These are phyloP conservation scores for Monosporascus sp. DNA, from an alignment of 2,329 filamentous ascomycete species.

Conservation along the genomic window DNA sequence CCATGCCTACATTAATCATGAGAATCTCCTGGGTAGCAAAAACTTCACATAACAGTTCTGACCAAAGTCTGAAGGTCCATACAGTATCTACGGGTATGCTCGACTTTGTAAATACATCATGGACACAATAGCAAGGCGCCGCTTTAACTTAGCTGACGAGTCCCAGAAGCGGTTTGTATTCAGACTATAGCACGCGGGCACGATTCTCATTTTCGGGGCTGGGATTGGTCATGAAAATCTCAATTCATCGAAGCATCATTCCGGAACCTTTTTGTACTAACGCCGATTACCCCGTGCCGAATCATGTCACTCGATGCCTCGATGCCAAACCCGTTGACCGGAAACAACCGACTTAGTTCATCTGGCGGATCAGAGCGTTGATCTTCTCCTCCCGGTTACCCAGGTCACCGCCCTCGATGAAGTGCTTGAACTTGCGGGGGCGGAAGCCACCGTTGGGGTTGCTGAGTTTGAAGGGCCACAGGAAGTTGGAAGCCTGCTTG, in stretches of 20 bases:
- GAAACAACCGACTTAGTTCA: conserved; percentile 67
- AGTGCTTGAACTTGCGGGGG: conserved; percentile 97
- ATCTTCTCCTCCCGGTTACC: conserved; percentile 99
- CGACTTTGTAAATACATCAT: conserved; percentile 1
- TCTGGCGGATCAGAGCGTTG: conserved; percentile 92
- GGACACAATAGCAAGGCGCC: neutral
- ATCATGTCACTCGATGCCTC: conserved; percentile 21
- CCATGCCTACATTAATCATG: no score
- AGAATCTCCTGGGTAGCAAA: no score
- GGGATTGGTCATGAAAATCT: conserved; percentile 27
- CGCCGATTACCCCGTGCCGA: conserved; percentile 29
- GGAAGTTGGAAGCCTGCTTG: conserved; percentile 99
- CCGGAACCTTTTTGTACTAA: conserved; percentile 25
- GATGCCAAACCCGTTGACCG: conserved; percentile 25
- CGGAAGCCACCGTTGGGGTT: conserved; percentile 98
- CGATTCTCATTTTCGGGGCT: conserved; percentile 5
- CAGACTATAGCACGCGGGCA: neutral
- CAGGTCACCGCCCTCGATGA: conserved; percentile 95
- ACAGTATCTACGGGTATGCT: no score
- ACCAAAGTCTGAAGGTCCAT: no score
- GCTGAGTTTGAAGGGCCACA: conserved; percentile 99
- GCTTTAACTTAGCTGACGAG: no score
- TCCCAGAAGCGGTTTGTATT: neutral
- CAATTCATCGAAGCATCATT: conserved; percentile 29
- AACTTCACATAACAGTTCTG: no score